Conservation (phyloP, 495 filamentous ascomycete genomes). For the Hypoxylon lenormandii region DNA sequence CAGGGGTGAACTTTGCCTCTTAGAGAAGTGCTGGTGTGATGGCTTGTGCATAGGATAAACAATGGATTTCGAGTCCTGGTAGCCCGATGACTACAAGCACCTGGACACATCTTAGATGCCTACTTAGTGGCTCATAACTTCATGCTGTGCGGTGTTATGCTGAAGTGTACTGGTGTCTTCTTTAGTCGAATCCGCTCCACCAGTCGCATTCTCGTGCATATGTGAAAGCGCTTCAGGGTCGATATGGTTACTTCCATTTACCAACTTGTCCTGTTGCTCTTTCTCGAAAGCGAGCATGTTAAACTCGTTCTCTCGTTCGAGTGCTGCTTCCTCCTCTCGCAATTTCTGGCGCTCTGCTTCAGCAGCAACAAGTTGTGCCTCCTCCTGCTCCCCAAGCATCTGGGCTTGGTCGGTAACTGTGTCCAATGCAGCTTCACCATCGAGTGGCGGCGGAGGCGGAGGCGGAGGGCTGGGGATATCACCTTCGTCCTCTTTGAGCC, state of each 20-base stretch:
- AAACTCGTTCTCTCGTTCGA: conserved; percentile 52
- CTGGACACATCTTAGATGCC: not conserved
- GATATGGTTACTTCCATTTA: conserved; percentile 25
- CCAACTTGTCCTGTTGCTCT: conserved; percentile 44
- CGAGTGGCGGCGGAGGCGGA: conserved; percentile 59
- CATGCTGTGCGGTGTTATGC: conserved; percentile 43
- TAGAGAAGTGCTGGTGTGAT: no score
- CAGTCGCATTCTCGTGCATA: conserved; percentile 7
- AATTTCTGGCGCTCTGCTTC: conserved; percentile 53
- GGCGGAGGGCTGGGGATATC: conserved; percentile 50
- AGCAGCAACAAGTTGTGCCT: conserved; percentile 57
- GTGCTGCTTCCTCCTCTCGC: conserved; percentile 47
- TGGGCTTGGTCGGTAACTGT: conserved; percentile 53
- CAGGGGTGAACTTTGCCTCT: not conserved
- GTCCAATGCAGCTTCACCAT: conserved; percentile 49
- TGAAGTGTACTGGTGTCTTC: conserved; percentile 25
- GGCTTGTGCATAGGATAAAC: not conserved
- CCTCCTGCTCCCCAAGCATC: conserved; percentile 59
- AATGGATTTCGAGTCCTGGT: not conserved
- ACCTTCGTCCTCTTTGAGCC: conserved; percentile 61
- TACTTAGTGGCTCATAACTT: conserved; percentile 51
- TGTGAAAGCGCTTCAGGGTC: conserved; percentile 7
- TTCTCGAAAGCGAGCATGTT: conserved; percentile 51
- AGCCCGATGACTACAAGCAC: not conserved
- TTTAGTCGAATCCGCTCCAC: conserved; percentile 10